Conservation (phyloP, 2,329 filamentous ascomycete species). For the Podosphaera xanthii region DNA sequence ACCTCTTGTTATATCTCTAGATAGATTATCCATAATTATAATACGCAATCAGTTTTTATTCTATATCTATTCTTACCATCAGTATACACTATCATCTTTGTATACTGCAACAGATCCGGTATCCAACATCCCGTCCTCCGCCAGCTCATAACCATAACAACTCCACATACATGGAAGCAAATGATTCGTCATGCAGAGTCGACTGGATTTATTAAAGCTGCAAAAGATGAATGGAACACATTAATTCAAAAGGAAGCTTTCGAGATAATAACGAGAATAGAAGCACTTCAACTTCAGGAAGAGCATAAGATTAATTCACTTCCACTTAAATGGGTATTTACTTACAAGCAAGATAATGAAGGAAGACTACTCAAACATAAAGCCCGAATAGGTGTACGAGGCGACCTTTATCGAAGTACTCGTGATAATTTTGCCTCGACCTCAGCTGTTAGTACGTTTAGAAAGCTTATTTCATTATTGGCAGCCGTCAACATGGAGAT, state of each 20-base stretch:
- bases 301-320: neutral
- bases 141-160: too few relatives aligned
- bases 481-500: neutral
- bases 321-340: neutral
- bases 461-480: neutral
- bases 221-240: neutral
- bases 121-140: too few relatives aligned
- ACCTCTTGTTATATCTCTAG: too few relatives aligned
- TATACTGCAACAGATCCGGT: too few relatives aligned
- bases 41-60: too few relatives aligned
- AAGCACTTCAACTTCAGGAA: neutral
- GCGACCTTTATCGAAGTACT: neutral
- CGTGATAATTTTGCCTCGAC: neutral
- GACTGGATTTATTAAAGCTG: neutral
- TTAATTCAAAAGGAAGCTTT: neutral
- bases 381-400: neutral
- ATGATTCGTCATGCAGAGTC: neutral
- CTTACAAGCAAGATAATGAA: neutral
- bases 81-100: too few relatives aligned
- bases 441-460: neutral
- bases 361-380: neutral
- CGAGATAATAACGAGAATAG: neutral
- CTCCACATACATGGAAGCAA: neutral
- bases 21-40: too few relatives aligned
- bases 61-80: too few relatives aligned